Evolutionary conservation across 768 basidiomycete genomes (phyloP).

Genomic region (Leccinum barrowsii): DNA sequence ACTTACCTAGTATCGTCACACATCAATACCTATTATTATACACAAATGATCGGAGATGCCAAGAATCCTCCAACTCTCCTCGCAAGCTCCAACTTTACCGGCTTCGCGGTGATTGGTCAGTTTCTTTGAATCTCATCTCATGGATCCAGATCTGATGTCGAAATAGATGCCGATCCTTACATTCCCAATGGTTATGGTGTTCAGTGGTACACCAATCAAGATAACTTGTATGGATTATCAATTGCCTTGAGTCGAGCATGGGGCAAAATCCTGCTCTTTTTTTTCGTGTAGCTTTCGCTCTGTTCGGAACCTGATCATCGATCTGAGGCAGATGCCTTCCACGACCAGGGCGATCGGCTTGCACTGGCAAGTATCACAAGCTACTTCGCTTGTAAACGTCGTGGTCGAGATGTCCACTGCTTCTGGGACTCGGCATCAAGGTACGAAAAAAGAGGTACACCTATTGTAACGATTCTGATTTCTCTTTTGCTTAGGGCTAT

Average conservation of each 20-base stretch:
- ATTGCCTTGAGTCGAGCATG: neutral
- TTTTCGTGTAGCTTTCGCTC: constrained; percentile 53
- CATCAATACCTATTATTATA: constrained; percentile 72
- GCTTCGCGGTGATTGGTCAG: constrained; percentile 72
- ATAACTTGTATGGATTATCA: constrained; percentile 20
- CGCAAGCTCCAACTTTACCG: constrained; percentile 55
- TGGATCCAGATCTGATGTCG: neutral
- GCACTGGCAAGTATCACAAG: constrained; percentile 82
- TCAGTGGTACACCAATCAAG: constrained; percentile 21
- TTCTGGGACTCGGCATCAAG: constrained; percentile 60
- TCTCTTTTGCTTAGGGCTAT: constrained; percentile 38
- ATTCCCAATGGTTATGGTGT: constrained; percentile 17
- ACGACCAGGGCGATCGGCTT: constrained; percentile 56
- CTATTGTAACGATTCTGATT: neutral
- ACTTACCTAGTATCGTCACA: constrained; percentile 65
- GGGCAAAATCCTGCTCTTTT: neutral
- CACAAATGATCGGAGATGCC: constrained; percentile 74
- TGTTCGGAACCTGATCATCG: constrained; percentile 72
- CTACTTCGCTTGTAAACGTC: constrained; percentile 70
- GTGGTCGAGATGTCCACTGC: constrained; percentile 66
- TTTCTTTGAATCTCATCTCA: constrained; percentile 1
- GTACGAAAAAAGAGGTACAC: constrained; percentile 32
- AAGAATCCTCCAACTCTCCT: constrained; percentile 62
- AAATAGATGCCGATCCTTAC: too few species aligned
- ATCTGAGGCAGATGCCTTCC: constrained; percentile 54